phyloP scores from a whole-genome alignment of 148 eudicot species.

The Fagopyrum esculentum region DNA sequence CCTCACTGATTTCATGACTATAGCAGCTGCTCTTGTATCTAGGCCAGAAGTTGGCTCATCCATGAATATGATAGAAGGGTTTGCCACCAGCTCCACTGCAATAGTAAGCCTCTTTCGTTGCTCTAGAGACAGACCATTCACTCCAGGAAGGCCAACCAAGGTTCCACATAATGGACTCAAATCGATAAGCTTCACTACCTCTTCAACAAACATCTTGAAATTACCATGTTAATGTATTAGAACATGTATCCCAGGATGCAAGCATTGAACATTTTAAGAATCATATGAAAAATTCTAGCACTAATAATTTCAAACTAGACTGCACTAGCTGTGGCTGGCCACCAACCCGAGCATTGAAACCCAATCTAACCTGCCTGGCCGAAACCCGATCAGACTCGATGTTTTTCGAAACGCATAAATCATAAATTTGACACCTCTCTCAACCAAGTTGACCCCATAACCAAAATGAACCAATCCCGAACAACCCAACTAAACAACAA shows the following conservation, averaged over 20 bases:
- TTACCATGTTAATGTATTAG: not conserved
- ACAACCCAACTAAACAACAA: too few species aligned
- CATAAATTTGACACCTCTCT: too few species aligned
- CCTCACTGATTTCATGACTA: slow-evolving; percentile 53
- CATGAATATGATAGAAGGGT: slow-evolving; percentile 61
- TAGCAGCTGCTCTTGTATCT: slow-evolving; percentile 63
- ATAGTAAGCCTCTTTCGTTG: slow-evolving; percentile 58
- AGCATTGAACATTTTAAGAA: too few species aligned
- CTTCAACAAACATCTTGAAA: slow-evolving; percentile 40
- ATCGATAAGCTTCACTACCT: slow-evolving; percentile 47
- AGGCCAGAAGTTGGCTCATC: slow-evolving; percentile 69
- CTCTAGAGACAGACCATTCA: slow-evolving; percentile 44
- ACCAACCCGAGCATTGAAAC: too few species aligned
- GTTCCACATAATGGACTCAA: slow-evolving; percentile 24
- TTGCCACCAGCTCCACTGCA: slow-evolving; percentile 58
- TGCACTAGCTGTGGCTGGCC: too few species aligned
- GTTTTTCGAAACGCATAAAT: too few species aligned
- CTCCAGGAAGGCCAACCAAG: slow-evolving; percentile 46
- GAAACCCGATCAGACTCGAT: too few species aligned
- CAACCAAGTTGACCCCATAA: too few species aligned
- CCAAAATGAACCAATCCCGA: too few species aligned
- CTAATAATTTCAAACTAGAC: not conserved
- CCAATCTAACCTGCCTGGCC: too few species aligned
- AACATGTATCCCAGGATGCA: too few species aligned
- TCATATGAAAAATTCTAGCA: too few species aligned